phyloP scores from a whole-genome alignment of 1,139 yeast species.

The Pneumocystis jirovecii region DNA sequence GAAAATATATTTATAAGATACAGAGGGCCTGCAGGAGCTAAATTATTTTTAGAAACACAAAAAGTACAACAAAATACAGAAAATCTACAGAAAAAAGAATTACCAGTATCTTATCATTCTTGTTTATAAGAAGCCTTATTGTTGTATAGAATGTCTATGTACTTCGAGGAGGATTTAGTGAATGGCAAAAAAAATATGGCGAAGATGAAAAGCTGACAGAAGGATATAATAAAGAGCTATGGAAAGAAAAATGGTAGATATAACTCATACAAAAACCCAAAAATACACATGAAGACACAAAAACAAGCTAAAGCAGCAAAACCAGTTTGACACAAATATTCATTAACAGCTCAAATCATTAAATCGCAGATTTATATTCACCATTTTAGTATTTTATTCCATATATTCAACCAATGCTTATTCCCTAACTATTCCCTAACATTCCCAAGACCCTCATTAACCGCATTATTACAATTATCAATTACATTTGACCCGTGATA shows the following conservation, averaged over 20 bases:
- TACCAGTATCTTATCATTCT: background rate
- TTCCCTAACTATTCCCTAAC: constrained; percentile 12
- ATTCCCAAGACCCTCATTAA: constrained; percentile 7
- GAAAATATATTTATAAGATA: constrained; percentile 45
- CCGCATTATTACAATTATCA: constrained; percentile 2
- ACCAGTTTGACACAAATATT: background rate
- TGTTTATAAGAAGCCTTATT: background rate
- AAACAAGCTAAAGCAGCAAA: background rate
- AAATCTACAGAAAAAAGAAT: background rate
- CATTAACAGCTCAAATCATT: constrained; percentile 1
- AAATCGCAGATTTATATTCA: constrained; percentile 4
- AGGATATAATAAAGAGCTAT: constrained; percentile 15
- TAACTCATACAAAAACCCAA: constrained; percentile 1
- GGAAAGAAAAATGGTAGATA: constrained; percentile 10
- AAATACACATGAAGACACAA: background rate
- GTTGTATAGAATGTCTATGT: constrained; percentile 1
- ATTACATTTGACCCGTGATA: constrained; percentile 39
- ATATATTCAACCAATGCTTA: background rate
- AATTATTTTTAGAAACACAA: constrained; percentile 30
- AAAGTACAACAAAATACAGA: constrained; percentile 28
- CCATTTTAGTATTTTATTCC: constrained; percentile 3
- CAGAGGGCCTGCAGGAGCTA: constrained; percentile 76
- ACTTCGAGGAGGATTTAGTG: constrained; percentile 38
- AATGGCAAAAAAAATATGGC: constrained; percentile 70
- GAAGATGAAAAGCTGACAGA: constrained; percentile 53